Evolutionary conservation across 2,329 filamentous ascomycete genomes (phyloP).

Genomic region (Pseudopithomyces maydicus): DNA sequence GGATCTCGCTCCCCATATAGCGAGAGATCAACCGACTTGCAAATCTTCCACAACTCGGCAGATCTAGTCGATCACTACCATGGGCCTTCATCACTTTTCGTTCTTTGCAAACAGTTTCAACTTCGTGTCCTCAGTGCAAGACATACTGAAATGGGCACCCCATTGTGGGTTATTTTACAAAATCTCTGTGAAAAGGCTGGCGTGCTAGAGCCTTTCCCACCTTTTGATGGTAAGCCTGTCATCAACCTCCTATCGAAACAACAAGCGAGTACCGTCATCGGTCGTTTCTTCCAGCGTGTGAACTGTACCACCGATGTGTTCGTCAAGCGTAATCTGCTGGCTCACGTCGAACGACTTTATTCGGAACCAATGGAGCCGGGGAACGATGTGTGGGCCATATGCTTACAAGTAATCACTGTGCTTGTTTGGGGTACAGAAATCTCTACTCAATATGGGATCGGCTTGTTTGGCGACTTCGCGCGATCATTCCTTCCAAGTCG

Average conservation of each 20-base stretch:
- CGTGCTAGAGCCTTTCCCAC: constrained; percentile 2
- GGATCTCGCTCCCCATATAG: background rate
- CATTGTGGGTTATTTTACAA: background rate
- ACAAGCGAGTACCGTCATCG: constrained; percentile 4
- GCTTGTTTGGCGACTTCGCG: constrained; percentile 1
- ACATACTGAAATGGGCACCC: background rate
- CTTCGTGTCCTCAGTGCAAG: background rate
- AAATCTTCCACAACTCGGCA: constrained; percentile 3
- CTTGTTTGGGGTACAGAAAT: constrained; percentile 5
- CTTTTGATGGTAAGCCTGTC: background rate
- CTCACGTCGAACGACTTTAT: constrained; percentile 4
- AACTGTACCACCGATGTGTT: constrained; percentile 7
- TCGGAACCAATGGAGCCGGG: constrained; percentile 1
- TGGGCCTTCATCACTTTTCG: constrained; percentile 4
- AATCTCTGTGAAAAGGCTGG: constrained; percentile 6
- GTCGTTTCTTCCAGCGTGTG: constrained; percentile 6
- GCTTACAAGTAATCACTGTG: constrained; percentile 5
- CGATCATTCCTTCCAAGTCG: constrained; percentile 3
- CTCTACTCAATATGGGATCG: background rate
- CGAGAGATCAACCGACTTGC: background rate
- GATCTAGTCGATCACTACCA: constrained; percentile 7
- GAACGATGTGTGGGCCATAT: constrained; percentile 3
- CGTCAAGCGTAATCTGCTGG: constrained; percentile 3
- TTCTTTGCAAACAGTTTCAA: constrained; percentile 8
- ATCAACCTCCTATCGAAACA: constrained; percentile 4